These are phyloP conservation scores for Trichoderma orchidacearum DNA, from an alignment of 495 filamentous ascomycete genomes.

Conservation along the genomic window DNA sequence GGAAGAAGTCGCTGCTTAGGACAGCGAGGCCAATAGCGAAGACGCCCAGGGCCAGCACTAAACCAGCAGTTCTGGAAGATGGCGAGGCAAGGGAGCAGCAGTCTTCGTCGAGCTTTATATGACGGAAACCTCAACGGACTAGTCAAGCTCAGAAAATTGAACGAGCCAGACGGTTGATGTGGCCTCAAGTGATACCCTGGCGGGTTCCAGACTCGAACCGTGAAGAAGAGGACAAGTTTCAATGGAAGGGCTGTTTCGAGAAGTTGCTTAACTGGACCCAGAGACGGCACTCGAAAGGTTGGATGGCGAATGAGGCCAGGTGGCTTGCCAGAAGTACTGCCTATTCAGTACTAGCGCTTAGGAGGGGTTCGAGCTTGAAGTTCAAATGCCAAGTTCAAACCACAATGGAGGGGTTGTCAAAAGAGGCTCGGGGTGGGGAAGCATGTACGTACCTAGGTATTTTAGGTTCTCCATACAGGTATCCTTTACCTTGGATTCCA, in stretches of 20 bases:
- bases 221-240: conserved; percentile 1
- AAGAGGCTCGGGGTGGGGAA: not conserved
- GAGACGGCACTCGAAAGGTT: not conserved
- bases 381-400: too few species aligned
- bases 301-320: not conserved
- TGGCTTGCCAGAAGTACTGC: not conserved
- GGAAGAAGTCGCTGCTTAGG: not conserved
- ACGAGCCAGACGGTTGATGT: not conserved
- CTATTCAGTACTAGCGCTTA: not conserved
- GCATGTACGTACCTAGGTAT: too few species aligned
- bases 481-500: not conserved
- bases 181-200: not conserved
- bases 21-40: not conserved
- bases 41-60: not conserved
- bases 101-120: not conserved
- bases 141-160: not conserved
- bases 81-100: not conserved
- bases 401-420: not conserved
- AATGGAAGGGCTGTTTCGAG: not conserved
- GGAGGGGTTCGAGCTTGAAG: too few species aligned
- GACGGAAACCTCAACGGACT: not conserved
- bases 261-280: not conserved
- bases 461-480: too few species aligned
- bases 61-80: not conserved
- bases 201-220: not conserved